Evolutionary conservation across 2,329 filamentous ascomycete genomes (phyloP), one percentile per base, ranked within the genome.

Genomic region (Fusarium fracticaudum): DNA sequence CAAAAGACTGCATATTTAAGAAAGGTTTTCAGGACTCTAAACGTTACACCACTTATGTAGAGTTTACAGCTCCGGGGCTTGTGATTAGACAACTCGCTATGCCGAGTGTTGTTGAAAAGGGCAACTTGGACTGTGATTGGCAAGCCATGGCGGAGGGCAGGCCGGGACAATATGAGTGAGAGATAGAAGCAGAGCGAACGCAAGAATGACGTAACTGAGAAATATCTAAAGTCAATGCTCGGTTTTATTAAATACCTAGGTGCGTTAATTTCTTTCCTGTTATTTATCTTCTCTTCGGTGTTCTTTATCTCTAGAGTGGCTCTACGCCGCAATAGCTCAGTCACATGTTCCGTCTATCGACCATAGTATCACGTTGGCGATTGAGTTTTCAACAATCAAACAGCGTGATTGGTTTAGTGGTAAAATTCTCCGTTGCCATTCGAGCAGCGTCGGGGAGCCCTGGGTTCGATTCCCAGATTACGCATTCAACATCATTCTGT

Each of bases 401-500:
- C 29, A 20, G 64, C 64, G 64, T 63, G 63, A 63, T 69, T 69
- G 64, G 67, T 68, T 63, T 69, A 68, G 67, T 69, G 67, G 67
- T 67, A 62, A 57, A 62, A 62, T 69, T 69, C 63, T 69, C 63
- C 66, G 64, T 69, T 69, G 66, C 63, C 55, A 69, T 62, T 45
- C 50, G 48, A 57, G 55, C n/a, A 67, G 37, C 54, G 44, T 68
- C 61, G 61, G 65, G 61, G 61, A 65, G 60, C 64, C 65, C 61
- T n/a, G 66, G 62, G 54, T 69, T 67, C 48, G 66, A 69, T 69
- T 69, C 66, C 66, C 66, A 24, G 63, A 67, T 69, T 67, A 67
- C 66, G 63, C 66, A 69, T 12, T 12, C 1, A 4, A 8, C 5
- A 1, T 8, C 2, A 3, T 3, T 11, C 11, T 20, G 5, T 15